Conservation (phyloP, 371 early-diverging fungal genomes). For the Mucor circinelloides region DNA sequence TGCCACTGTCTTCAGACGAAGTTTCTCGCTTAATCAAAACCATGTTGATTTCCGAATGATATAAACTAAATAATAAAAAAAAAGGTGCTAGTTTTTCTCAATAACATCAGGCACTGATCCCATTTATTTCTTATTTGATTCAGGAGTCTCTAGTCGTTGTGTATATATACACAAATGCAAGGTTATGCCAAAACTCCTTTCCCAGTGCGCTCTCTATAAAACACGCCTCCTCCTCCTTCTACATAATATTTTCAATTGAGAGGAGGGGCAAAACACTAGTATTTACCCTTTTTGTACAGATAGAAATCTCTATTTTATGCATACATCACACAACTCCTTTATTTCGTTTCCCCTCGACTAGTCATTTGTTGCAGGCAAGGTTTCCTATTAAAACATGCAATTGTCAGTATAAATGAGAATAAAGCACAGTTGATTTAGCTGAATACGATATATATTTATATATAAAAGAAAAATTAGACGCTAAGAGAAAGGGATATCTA, state of each 20-base stretch:
- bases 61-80: not conserved
- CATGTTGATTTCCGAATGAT: not conserved
- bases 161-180: not conserved
- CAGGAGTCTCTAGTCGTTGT: not conserved
- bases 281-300: not conserved
- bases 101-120: not conserved
- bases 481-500: not conserved
- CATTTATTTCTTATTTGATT: slow-evolving; percentile 3
- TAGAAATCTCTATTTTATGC: not conserved
- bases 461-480: not conserved
- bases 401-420: not conserved
- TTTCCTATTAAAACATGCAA: not conserved
- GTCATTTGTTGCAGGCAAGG: not conserved
- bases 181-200: slow-evolving; percentile 11
- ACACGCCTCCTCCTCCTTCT: not conserved
- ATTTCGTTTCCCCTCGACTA: not conserved
- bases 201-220: not conserved
- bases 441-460: not conserved
- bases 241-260: no score
- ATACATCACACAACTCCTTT: not conserved
- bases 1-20: not conserved
- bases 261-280: not conserved
- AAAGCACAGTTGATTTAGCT: not conserved
- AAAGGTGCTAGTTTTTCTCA: not conserved
- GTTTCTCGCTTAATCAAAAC: slow-evolving; percentile 8